phyloP scores from a whole-genome alignment of 108 stramenopile genomes.

The Skeletonema costatum region DNA sequence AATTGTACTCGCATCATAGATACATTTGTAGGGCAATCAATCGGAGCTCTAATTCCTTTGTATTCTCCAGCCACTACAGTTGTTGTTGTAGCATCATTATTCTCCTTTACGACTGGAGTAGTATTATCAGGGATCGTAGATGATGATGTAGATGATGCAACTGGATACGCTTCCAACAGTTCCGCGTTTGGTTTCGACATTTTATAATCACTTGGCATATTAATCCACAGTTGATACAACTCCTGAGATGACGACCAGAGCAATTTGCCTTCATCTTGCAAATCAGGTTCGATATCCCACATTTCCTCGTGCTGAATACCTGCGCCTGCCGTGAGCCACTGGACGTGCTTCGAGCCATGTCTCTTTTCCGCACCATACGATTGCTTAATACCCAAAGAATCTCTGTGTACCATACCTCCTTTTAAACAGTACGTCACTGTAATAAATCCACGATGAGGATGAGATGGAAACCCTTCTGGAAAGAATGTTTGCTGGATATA shows the following conservation, averaged over 20 bases:
- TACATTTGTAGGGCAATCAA: constrained; percentile 56
- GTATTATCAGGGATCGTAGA: background rate
- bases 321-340: constrained; percentile 84
- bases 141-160: background rate
- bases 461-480: constrained; percentile 88
- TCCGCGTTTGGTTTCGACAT: constrained; percentile 51
- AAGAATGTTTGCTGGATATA: constrained; percentile 62
- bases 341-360: constrained; percentile 56
- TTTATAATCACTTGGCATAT: constrained; percentile 62
- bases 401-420: constrained; percentile 87
- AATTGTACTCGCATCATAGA: constrained; percentile 68
- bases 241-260: constrained; percentile 54
- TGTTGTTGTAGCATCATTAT: constrained; percentile 29
- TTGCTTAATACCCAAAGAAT: constrained; percentile 73
- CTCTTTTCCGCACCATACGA: constrained; percentile 63
- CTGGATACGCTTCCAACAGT: constrained; percentile 44
- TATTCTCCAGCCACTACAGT: constrained; percentile 60
- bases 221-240: constrained; percentile 88
- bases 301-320: constrained; percentile 91
- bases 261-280: constrained; percentile 11
- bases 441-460: constrained; percentile 88
- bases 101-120: constrained; percentile 33
- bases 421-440: constrained; percentile 79
- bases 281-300: constrained; percentile 62
- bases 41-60: constrained; percentile 33